Conservation (phyloP, 306 rosid genomes). For the Mimosa bimucronata region DNA sequence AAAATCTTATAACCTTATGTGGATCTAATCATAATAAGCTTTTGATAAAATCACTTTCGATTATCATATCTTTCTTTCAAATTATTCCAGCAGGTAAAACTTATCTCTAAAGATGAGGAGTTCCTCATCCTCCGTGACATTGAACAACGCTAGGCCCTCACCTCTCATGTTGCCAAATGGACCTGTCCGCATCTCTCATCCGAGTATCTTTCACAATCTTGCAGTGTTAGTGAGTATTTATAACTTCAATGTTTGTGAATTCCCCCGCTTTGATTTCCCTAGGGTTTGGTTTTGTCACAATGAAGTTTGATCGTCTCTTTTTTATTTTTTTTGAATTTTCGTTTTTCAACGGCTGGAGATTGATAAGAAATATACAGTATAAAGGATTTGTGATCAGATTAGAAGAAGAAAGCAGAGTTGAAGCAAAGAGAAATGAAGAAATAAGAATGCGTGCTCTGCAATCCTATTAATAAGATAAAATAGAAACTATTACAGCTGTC, state of each 20-base stretch:
- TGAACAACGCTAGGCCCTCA: constrained; percentile 76
- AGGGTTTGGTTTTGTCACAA: constrained; percentile 43
- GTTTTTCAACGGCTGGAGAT: constrained; percentile 95
- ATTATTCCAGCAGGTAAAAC: too few species aligned
- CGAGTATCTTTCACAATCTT: constrained; percentile 58
- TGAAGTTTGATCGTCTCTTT: constrained; percentile 24
- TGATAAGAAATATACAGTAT: too few species aligned
- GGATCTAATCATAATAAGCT: too few species aligned
- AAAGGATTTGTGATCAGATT: too few species aligned
- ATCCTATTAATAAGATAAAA: too few species aligned
- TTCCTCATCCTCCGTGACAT: constrained; percentile 81
- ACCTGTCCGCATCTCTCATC: constrained; percentile 70
- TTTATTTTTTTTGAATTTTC: constrained; percentile 11
- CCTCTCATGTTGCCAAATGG: constrained; percentile 76
- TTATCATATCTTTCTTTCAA: too few species aligned
- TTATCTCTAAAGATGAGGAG: constrained; percentile 68
- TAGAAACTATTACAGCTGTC: too few species aligned
- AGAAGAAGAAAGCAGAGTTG: too few species aligned
- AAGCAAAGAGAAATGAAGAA: too few species aligned
- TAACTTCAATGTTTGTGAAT: background rate
- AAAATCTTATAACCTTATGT: too few species aligned
- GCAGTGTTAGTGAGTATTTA: constrained; percentile 58
- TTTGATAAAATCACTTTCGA: too few species aligned
- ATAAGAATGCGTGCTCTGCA: too few species aligned
- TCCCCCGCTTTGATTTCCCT: constrained; percentile 10